phyloP scores from a whole-genome alignment of 371 early-diverging fungal species.

The Mucor plumbeus region DNA sequence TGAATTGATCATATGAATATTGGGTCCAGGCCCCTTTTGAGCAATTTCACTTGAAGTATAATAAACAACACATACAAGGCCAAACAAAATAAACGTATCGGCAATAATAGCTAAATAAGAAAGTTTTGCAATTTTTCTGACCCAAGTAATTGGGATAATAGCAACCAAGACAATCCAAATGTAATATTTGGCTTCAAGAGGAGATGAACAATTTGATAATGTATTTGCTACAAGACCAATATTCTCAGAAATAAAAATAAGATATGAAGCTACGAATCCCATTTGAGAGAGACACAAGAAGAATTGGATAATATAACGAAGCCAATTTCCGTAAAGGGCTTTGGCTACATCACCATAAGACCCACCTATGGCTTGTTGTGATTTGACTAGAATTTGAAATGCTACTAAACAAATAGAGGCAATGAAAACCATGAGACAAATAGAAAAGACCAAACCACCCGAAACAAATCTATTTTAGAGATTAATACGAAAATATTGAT shows the following conservation, averaged over 20 bases:
- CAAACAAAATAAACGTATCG: constrained; percentile 79
- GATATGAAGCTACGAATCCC: constrained; percentile 84
- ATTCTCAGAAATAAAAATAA: constrained; percentile 86
- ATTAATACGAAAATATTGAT: neutral
- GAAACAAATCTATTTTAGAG: constrained; percentile 44
- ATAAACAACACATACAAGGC: constrained; percentile 74
- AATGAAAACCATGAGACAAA: constrained; percentile 40
- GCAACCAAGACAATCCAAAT: constrained; percentile 70
- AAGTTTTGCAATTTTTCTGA: constrained; percentile 79
- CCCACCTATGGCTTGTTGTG: constrained; percentile 58
- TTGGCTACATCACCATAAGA: constrained; percentile 83
- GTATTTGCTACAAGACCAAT: constrained; percentile 68
- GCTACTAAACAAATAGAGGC: constrained; percentile 36
- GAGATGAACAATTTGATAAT: constrained; percentile 60
- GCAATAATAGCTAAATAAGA: constrained; percentile 75
- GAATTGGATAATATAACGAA: constrained; percentile 65
- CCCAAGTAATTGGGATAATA: constrained; percentile 81
- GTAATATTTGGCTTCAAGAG: constrained; percentile 60
- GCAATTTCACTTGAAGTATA: constrained; percentile 63
- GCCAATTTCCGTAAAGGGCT: constrained; percentile 68
- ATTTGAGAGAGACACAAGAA: constrained; percentile 80
- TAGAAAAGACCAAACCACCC: constrained; percentile 48
- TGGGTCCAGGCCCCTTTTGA: constrained; percentile 55
- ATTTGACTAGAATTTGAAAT: constrained; percentile 38
- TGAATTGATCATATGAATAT: constrained; percentile 53